Evolutionary conservation across 768 basidiomycete genomes (phyloP).

Genomic region (Gelatoporia subvermispora): DNA sequence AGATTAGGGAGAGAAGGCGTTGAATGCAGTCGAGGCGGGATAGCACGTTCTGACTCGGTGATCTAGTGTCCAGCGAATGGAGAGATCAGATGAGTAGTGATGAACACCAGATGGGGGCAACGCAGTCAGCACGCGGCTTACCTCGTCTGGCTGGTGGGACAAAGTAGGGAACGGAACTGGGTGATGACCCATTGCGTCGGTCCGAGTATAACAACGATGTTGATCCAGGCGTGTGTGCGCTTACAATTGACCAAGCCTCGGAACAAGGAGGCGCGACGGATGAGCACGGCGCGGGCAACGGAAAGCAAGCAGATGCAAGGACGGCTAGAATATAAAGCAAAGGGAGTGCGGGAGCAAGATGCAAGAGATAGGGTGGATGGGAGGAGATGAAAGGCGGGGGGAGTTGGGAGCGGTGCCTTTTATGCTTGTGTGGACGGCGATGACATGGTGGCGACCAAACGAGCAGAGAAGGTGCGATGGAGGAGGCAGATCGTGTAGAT

Average conservation of each 20-base stretch:
- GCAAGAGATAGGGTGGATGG: background rate
- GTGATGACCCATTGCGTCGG: conserved; percentile 8
- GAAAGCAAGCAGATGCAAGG: background rate
- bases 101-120: conserved; percentile 1
- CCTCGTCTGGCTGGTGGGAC: conserved; percentile 9
- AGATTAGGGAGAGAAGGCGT: conserved; percentile 69
- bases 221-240: background rate
- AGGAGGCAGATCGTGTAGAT: too few relatives aligned
- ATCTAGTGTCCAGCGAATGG: conserved; percentile 7
- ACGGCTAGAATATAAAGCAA: conserved; percentile 11
- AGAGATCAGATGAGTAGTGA: conserved; percentile 4
- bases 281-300: conserved; percentile 1
- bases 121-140: conserved; percentile 1
- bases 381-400: background rate
- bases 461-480: too few relatives aligned
- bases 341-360: conserved; percentile 6
- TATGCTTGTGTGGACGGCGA: too few relatives aligned
- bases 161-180: conserved; percentile 16
- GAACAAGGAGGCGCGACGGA: conserved; percentile 4
- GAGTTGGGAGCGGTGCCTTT: too few relatives aligned
- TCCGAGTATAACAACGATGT: background rate
- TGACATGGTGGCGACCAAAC: too few relatives aligned
- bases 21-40: conserved; percentile 22
- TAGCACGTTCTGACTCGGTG: conserved; percentile 8
- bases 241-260: conserved; percentile 8